These are phyloP conservation scores for Ligustrum vulgare DNA, from an alignment of 257 asterid genomes.

Conservation along the genomic window DNA sequence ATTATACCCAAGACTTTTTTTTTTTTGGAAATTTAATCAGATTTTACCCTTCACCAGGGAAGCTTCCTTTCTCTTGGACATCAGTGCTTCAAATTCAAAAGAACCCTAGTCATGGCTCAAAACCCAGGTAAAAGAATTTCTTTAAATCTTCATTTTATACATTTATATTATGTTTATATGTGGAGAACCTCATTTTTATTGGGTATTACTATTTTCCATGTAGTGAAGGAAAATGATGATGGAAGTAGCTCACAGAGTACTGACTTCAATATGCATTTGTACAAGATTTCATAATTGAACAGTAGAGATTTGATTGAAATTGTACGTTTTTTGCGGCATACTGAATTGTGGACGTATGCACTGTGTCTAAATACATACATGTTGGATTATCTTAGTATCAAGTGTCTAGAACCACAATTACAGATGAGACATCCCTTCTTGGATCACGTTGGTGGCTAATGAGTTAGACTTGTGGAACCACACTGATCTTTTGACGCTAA, in stretches of 20 bases:
- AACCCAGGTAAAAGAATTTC: slow-evolving; percentile 31
- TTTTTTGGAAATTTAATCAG: background rate
- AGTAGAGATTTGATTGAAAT: background rate
- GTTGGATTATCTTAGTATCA: background rate
- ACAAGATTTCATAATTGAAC: background rate
- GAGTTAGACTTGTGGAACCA: background rate
- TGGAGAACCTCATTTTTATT: background rate
- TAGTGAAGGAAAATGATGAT: background rate
- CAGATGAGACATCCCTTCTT: background rate
- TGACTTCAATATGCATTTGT: background rate
- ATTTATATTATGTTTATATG: background rate
- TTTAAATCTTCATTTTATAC: background rate
- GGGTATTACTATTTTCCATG: background rate
- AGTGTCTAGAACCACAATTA: too few relatives aligned
- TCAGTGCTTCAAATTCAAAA: slow-evolving; percentile 28
- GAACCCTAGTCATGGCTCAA: slow-evolving; percentile 29
- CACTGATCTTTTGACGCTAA: background rate
- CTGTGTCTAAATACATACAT: background rate
- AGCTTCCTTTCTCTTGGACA: slow-evolving; percentile 18
- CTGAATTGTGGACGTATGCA: background rate
- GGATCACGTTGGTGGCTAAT: background rate
- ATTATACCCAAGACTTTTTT: too few relatives aligned
- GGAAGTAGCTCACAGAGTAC: background rate
- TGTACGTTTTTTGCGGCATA: background rate
- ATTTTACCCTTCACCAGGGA: slow-evolving; percentile 6